Base-by-base conservation (phyloP, 805 yeast species). In the Torulaspora delbrueckii region DNA sequence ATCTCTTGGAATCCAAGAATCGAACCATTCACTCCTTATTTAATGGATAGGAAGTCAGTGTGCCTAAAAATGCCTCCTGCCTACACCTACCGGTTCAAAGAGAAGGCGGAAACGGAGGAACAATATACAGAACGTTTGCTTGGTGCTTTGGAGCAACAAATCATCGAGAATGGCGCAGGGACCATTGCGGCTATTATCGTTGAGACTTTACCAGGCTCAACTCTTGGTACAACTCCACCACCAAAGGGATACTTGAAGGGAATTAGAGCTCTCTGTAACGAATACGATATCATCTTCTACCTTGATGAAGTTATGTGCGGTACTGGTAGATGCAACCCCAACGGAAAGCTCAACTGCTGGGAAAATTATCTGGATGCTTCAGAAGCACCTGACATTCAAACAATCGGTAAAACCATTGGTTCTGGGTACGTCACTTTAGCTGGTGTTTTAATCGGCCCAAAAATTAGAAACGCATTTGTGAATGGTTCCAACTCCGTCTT, bases 251-350 rank as follows among this genome's bases (percentile, higher is more conserved):
- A 75, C 58, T 63, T 74, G 47, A 73, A 70, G 46, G 78, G 76
- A 10, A 61, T 70, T 39, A 60, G 74, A 42, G 69, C 63, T 37
- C 58, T 77, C 41, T 75, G 79, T 54, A 71, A 72, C 59, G 76
- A 76, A 57, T 76, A 76, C 58, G 80, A 75, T 34, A 69, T 74
- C 36, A 60, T 76, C 37, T 63, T 77, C 54, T 65, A 73, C 59
- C 61, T 75, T 35, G 82, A 77, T 53, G 82, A 78, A 62, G 77
- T 76, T 36, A 75, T 77, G 79, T 75, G 78, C 56, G 82, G 82
- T 34, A 70, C 75, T 32, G 81, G 81, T 28, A 70, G 82, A 54
- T 64, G 71, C 48, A 55, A 58, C 51, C 63, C 65, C 12, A 54
- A 59, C 26, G 79, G 80, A 32, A 66, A 69, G 23, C 66, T 69